Percentiles rank a stretch among this genome's conserved stretches.
These are phyloP conservation scores for Rhodosporidiobolus sp. DNA, from an alignment of 768 basidiomycete species.

Conservation along the genomic window DNA sequence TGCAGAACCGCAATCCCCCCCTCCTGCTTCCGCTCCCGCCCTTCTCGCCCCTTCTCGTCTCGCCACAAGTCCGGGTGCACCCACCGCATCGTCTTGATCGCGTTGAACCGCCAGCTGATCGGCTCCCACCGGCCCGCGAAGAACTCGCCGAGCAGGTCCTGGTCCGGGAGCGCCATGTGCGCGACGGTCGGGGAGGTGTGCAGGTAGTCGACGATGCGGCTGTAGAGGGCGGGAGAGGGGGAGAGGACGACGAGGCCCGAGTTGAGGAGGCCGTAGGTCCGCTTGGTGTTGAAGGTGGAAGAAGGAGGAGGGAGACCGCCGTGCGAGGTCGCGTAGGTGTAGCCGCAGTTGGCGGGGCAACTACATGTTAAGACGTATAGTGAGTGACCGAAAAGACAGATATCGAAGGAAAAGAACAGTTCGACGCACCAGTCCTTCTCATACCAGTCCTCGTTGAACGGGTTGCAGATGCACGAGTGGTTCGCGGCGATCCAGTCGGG, in stretches of 20 bases:
- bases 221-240: slow-evolving; percentile 62
- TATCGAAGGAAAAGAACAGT: background rate
- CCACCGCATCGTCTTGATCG: slow-evolving; percentile 73
- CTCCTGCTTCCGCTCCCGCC: slow-evolving; percentile 1
- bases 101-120: slow-evolving; percentile 84
- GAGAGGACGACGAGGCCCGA: slow-evolving; percentile 81
- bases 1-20: slow-evolving; percentile 5
- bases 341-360: slow-evolving; percentile 84
- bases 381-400: background rate
- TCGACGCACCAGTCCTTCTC: slow-evolving; percentile 77
- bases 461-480: slow-evolving; percentile 93
- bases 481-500: slow-evolving; percentile 75
- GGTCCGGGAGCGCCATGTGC: slow-evolving; percentile 74
- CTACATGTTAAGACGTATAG: slow-evolving; percentile 51
- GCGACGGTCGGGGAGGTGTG: slow-evolving; percentile 58
- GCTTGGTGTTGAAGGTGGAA: slow-evolving; percentile 56
- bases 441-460: slow-evolving; percentile 75
- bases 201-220: slow-evolving; percentile 60
- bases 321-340: slow-evolving; percentile 54
- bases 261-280: slow-evolving; percentile 78
- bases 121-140: slow-evolving; percentile 74
- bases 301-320: slow-evolving; percentile 51
- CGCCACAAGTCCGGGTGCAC: slow-evolving; percentile 70
- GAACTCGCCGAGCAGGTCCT: slow-evolving; percentile 78
- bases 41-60: slow-evolving; percentile 74